Evolutionary conservation across 2,329 filamentous ascomycete species (phyloP), one percentile per base, ranked within the genome.

Genomic region (Periconia digitata): DNA sequence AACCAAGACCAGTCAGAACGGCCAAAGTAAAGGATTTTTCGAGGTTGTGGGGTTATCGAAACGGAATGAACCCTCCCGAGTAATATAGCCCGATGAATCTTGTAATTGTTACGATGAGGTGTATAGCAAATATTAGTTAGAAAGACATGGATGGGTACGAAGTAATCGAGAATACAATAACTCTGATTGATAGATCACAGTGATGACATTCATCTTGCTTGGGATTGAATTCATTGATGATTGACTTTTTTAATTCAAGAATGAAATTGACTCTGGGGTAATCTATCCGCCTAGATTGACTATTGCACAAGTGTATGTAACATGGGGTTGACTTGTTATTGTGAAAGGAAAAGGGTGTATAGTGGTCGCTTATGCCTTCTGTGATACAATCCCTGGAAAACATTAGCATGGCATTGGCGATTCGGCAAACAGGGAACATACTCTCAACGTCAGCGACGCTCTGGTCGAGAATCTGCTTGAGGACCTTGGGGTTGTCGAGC

Each of bases 381-480:
- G 64, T 47, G 68, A 43, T 52, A 72, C 65, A 53, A 72, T 72
- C 53, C 66, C 69, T 72, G 43, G 5, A 35, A 13, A 1, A 8
- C 39, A 48, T 69, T 58, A 70, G 62, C 47, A 44, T 21, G 13
- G n/a, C 3, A n/a, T 23, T 21, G 1, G 1, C 16, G n/a, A 7
- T 12, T 15, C 24, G 6, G 13, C 10, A 16, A 12, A 8, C 8
- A 20, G 7, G 12, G 18, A 73, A 67, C 84, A 74, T 81, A 96
- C 92, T 92, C 86, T 99, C 94, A 72, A 99, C 86, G 76, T 99
- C 94, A 58, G 87, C 79, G 70, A 99, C 84, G 75, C 91, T 96
- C 84, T 99, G 94, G 80, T 94, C 88, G 65, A 99, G 85, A 70
- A 99, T 96, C 81, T 96, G 91, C 83, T 96, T 90, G 67, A 99